Percentiles rank a stretch among this genome's conserved stretches.
These are phyloP conservation scores for Phlyctochytrium arcticum DNA, from an alignment of 192 early-diverging fungal species.

Conservation along the genomic window DNA sequence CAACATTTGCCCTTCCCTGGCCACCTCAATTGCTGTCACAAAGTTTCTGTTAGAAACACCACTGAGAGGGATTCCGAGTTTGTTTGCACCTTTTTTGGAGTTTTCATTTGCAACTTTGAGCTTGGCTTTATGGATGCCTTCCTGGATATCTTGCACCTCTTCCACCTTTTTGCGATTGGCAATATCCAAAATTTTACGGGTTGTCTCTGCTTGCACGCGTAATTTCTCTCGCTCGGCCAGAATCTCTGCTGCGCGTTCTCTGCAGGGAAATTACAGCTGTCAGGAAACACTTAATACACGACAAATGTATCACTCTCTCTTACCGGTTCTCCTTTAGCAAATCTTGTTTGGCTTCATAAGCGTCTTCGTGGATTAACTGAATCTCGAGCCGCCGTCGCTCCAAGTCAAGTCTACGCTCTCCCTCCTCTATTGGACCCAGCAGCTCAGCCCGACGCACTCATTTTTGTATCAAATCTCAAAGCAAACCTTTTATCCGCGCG, in stretches of 20 bases:
- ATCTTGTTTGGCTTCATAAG: constrained; percentile 39
- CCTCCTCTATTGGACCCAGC: constrained; percentile 36
- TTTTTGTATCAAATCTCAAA: background rate
- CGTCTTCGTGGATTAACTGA: constrained; percentile 51
- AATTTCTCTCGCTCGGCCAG: constrained; percentile 36
- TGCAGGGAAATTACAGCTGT: background rate
- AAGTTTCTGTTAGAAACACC: background rate
- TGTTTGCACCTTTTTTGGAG: constrained; percentile 30
- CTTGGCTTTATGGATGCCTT: constrained; percentile 43
- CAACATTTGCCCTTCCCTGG: constrained; percentile 22
- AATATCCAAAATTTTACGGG: constrained; percentile 24
- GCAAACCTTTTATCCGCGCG: constrained; percentile 24
- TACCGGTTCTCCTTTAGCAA: constrained; percentile 40
- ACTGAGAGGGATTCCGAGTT: background rate
- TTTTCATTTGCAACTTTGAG: constrained; percentile 35
- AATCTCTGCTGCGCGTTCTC: constrained; percentile 34
- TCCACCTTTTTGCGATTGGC: constrained; percentile 43
- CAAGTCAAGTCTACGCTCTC: constrained; percentile 32
- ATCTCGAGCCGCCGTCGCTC: constrained; percentile 47
- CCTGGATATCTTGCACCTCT: constrained; percentile 44
- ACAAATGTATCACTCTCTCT: background rate
- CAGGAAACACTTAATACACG: background rate
- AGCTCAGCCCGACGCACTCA: background rate
- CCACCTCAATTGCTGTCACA: constrained; percentile 26
- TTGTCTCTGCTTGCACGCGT: constrained; percentile 13